These are phyloP conservation scores for Argentina anserina DNA, from an alignment of 306 rosid genomes.

Conservation along the genomic window DNA sequence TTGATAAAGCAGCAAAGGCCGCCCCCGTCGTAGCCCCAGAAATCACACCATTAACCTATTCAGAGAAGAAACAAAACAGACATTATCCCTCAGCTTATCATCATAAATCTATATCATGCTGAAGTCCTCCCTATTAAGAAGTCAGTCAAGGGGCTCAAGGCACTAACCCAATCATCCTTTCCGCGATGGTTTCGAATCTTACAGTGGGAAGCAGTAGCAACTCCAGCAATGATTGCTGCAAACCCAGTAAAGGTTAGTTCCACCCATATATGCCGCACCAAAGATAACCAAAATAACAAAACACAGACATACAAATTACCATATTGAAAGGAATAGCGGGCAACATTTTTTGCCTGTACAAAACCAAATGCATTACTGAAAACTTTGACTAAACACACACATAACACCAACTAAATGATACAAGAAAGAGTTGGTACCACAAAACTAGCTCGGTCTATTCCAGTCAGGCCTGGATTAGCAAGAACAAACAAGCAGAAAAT, in stretches of 20 bases:
- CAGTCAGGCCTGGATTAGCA: slow-evolving; percentile 50
- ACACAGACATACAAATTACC: slow-evolving; percentile 43
- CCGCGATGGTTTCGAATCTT: slow-evolving; percentile 59
- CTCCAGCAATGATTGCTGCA: slow-evolving; percentile 71
- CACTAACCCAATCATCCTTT: slow-evolving; percentile 80
- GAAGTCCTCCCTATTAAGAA: too few relatives aligned
- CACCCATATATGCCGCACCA: slow-evolving; percentile 15
- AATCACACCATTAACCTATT: slow-evolving; percentile 73
- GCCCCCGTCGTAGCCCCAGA: slow-evolving; percentile 82
- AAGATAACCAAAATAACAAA: not conserved
- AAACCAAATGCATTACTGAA: slow-evolving; percentile 10
- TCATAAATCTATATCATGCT: too few relatives aligned
- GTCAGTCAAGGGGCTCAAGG: too few relatives aligned
- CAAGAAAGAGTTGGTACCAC: slow-evolving; percentile 45
- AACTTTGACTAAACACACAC: not conserved
- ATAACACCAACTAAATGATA: not conserved
- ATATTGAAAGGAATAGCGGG: slow-evolving; percentile 48
- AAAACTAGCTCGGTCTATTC: slow-evolving; percentile 51
- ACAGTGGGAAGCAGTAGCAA: slow-evolving; percentile 50
- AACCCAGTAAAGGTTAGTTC: slow-evolving; percentile 19
- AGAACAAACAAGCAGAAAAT: not conserved
- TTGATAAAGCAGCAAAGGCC: slow-evolving; percentile 59
- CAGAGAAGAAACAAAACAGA: slow-evolving; percentile 1
- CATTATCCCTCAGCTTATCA: slow-evolving; percentile 13
- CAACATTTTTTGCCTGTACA: slow-evolving; percentile 55